Evolutionary conservation across 441 rosid genomes (phyloP), one percentile per base, ranked within the genome.

Genomic region (Erodium moschatum): DNA sequence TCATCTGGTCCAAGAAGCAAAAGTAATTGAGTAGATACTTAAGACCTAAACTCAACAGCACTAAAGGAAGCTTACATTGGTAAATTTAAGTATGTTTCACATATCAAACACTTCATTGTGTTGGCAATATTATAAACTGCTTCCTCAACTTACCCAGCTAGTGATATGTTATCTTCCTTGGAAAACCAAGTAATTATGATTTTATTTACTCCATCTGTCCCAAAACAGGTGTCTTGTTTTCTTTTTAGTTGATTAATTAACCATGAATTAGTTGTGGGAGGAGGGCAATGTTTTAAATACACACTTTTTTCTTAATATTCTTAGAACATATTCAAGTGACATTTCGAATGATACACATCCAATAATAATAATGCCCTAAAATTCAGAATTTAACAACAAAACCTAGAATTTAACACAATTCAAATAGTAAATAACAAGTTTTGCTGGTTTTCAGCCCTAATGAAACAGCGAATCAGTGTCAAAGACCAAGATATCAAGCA

Each of bases 1-100:
- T 83, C 93, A 75, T 88, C 97, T 92, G 81, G 42, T 65, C 65
- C 64, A 50, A 63, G 69, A 77, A 68, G 63, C 69, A 63, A 31
- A 69, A 58, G 60, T 52, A 52, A 52, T 52, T 12, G 5, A 48
- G 16, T 48, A 48, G 13, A n/a, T 48, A 48, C 56, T 48, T n/a
- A 3, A n/a, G 16, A 48, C 15, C 56, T 16, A 15, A 52, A 52
- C 8, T 52, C 20, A 52, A 50, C 19, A 52, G 3, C 20, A 52
- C 20, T 16, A 11, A 15, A n/a, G 60, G 9, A 4, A 52, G 8
- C 20, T 15, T 52, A 15, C 1, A 16, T 52, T 52, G 1, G 7
- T 44, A 44, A 44, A 44, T 33, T 44, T 44, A 44, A 44, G 50
- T 44, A 44, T 11, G n/a, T 44, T 44, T 44, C 50, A 44, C n/a